A percentile compares a stretch with the other conserved stretches of the same genome.
These are phyloP conservation scores for Metschnikowia santaceciliae DNA, from an alignment of 805 yeast genomes.

Conservation along the genomic window DNA sequence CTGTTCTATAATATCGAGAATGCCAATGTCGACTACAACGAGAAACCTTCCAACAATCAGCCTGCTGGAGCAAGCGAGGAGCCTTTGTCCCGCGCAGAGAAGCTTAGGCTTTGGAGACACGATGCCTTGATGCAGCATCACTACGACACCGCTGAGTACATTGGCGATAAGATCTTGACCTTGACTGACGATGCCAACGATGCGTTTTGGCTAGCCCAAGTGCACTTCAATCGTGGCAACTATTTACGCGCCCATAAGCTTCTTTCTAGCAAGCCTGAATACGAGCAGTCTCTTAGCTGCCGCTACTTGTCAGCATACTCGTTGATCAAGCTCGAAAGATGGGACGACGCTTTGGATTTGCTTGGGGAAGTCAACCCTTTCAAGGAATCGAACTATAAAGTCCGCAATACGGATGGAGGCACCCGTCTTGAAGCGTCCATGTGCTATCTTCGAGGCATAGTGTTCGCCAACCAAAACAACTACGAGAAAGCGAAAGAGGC, in stretches of 20 bases:
- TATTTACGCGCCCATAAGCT: constrained; percentile 75
- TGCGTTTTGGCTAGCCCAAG: constrained; percentile 96
- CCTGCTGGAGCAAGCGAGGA: constrained; percentile 17
- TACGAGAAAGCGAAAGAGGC: constrained; percentile 84
- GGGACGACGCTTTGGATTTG: constrained; percentile 86
- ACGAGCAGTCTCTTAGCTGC: constrained; percentile 65
- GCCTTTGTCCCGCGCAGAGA: constrained; percentile 76
- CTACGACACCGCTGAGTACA: constrained; percentile 80
- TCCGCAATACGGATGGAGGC: constrained; percentile 68
- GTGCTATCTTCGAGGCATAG: constrained; percentile 79
- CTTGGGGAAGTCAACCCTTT: constrained; percentile 83
- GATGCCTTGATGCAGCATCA: constrained; percentile 93
- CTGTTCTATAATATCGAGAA: constrained; percentile 35
- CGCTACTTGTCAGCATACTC: constrained; percentile 77
- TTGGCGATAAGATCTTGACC: constrained; percentile 86
- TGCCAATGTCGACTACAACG: constrained; percentile 12
- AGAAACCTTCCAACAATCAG: constrained; percentile 1
- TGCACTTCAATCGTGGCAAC: constrained; percentile 69
- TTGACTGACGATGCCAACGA: constrained; percentile 86
- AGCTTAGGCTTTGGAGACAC: constrained; percentile 85
- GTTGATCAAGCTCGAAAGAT: constrained; percentile 62
- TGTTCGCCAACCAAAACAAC: constrained; percentile 78
- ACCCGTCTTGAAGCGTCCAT: constrained; percentile 82
- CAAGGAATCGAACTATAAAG: constrained; percentile 38
- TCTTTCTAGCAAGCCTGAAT: constrained; percentile 50